A percentile compares a stretch with the other conserved stretches of the same genome.
These are phyloP conservation scores for Neospermospora avenae DNA, from an alignment of 2,329 filamentous ascomycete species.

Conservation along the genomic window DNA sequence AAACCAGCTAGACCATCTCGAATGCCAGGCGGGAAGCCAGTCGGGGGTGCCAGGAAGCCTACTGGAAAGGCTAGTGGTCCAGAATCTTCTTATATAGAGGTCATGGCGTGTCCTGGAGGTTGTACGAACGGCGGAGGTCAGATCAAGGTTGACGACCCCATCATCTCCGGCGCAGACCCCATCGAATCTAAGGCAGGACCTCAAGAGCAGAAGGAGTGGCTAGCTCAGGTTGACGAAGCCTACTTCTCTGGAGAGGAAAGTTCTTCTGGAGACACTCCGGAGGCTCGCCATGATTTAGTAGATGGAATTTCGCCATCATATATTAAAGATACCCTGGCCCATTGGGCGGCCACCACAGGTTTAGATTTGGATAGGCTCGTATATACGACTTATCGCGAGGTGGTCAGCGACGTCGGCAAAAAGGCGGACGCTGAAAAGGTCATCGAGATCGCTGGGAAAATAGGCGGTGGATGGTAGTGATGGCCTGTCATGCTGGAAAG, in stretches of 20 bases:
- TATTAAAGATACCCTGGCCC: constrained; percentile 65
- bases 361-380: constrained; percentile 69
- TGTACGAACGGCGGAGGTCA: constrained; percentile 98
- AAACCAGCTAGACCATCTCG: constrained; percentile 77
- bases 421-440: constrained; percentile 73
- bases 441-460: constrained; percentile 82
- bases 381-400: constrained; percentile 85
- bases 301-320: constrained; percentile 64
- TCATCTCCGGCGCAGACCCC: constrained; percentile 50
- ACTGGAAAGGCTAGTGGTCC: constrained; percentile 47
- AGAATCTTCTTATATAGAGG: constrained; percentile 92
- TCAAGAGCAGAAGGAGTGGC: constrained; percentile 82
- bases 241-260: constrained; percentile 75
- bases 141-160: constrained; percentile 81
- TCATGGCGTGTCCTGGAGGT: constrained; percentile 98
- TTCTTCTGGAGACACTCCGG: constrained; percentile 27
- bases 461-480: constrained; percentile 86
- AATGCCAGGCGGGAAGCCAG: constrained; percentile 71
- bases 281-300: constrained; percentile 43
- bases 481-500: constrained; percentile 86
- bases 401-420: constrained; percentile 94
- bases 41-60: constrained; percentile 52
- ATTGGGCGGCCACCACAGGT: constrained; percentile 73
- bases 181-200: constrained; percentile 58
- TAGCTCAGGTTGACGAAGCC: constrained; percentile 79